Evolutionary conservation across 768 basidiomycete species (phyloP).

Genomic region (Trichaptum fuscoviolaceum): DNA sequence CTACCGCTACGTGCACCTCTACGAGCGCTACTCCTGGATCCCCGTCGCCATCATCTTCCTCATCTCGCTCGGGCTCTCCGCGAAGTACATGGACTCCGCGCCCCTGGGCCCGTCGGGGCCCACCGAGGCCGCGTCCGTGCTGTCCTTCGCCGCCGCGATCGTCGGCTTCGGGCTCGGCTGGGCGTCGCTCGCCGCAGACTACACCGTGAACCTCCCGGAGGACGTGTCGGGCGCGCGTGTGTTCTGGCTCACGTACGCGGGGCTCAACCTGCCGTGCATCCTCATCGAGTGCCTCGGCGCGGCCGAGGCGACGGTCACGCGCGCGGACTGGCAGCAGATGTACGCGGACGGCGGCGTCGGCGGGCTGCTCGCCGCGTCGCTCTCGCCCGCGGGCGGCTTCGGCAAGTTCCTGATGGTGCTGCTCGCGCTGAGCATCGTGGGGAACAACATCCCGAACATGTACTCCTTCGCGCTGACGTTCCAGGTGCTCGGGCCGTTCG

Average conservation of each 20-base stretch:
- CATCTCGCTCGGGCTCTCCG: constrained; percentile 26
- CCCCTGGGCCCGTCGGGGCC: constrained; percentile 25
- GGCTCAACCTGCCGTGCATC: constrained; percentile 25
- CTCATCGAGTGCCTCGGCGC: constrained; percentile 44
- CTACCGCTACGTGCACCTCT: constrained; percentile 35
- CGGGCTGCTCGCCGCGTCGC: constrained; percentile 38
- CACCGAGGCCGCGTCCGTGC: constrained; percentile 28
- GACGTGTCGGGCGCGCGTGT: constrained; percentile 30
- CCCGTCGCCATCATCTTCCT: constrained; percentile 36
- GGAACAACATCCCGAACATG: constrained; percentile 45
- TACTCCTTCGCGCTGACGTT: constrained; percentile 43
- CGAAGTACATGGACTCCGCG: constrained; percentile 20
- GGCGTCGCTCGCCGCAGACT: constrained; percentile 34
- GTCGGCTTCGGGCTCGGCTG: constrained; percentile 36
- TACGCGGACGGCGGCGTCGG: constrained; percentile 36
- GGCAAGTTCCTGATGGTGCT: constrained; percentile 43
- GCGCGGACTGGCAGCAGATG: constrained; percentile 30
- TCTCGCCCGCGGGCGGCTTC: constrained; percentile 33
- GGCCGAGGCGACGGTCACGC: constrained; percentile 34
- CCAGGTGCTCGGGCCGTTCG: constrained; percentile 35
- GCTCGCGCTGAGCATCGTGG: constrained; percentile 39
- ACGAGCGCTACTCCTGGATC: constrained; percentile 37
- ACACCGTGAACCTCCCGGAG: constrained; percentile 38
- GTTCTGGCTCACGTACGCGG: constrained; percentile 35
- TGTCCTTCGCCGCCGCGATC: constrained; percentile 32